Base-by-base conservation (phyloP, 2,329 filamentous ascomycete species). In the Cryphonectria naterciae region DNA sequence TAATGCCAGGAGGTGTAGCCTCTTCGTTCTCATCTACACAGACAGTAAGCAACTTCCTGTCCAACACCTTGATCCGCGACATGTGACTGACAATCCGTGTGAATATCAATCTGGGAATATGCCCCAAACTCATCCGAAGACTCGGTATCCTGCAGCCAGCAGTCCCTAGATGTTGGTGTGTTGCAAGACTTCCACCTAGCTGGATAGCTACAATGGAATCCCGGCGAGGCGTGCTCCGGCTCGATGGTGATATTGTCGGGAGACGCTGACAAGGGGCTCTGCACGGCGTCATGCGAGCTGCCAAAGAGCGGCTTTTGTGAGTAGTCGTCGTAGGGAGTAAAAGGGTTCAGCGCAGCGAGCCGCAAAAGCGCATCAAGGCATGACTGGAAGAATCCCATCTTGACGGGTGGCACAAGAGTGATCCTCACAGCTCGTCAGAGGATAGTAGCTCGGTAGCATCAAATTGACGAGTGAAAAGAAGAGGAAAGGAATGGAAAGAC, bases 71-170 rank as follows among this genome's bases (percentile, higher is more conserved):
- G 2, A 2, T 25, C n/a, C 41, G 32, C 15, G 19, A 32, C 4
- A 37, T 28, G 17, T 19, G n/a, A 68, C 71, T 69, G 11, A 73
- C 71, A 73, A 15, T 73, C 58, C 3, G 71, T 71, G 35, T 67
- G 37, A 39, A 73, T 73, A 35, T 73, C 71, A 17, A 73, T 64
- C 60, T 73, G 71, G 4, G 71, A 73, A 37, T 73, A 73, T 1
- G 32, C 56, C 43, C 39, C 64, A 17, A 70, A 71, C 25, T 56
- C 68, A 37, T 71, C 49, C 25, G n/a, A 35, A 5, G 69, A 68
- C 22, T 68, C 37, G 6, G 69, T 63, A 25, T 73, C 71, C 19
- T 68, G 69, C 13, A 73, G 62, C 71, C 71, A 73, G 41, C 71
- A 73, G 43, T 73, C 71, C 28, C 71, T 64, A 10, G 68, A 58